phyloP scores from a whole-genome alignment of 2,329 filamentous ascomycete species.

The Hypoxylon sp. region DNA sequence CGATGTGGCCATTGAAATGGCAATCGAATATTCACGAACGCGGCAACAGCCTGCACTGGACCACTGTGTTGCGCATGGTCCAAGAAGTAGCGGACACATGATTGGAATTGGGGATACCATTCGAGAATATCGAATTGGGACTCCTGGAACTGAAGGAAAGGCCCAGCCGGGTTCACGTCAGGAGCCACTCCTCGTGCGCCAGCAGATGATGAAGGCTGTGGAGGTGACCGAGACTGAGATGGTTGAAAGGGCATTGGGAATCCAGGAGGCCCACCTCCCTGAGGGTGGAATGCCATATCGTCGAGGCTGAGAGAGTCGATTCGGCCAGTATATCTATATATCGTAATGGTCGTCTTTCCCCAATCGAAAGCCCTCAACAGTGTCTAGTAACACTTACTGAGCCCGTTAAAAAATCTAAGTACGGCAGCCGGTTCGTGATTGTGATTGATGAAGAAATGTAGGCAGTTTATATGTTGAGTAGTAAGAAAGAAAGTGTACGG shows the following conservation, averaged over 20 bases:
- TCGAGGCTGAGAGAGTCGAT: constrained; percentile 14
- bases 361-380: constrained; percentile 15
- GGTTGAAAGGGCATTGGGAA: constrained; percentile 46
- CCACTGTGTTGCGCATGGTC: constrained; percentile 88
- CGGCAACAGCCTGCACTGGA: constrained; percentile 87
- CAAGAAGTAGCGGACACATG: constrained; percentile 90
- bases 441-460: constrained; percentile 23
- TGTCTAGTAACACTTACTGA: constrained; percentile 47
- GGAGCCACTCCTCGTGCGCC: constrained; percentile 40
- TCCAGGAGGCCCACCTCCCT: constrained; percentile 40
- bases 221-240: constrained; percentile 42
- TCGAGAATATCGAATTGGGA: constrained; percentile 83
- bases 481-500: constrained; percentile 37
- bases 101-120: constrained; percentile 93
- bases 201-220: constrained; percentile 45
- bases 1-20: constrained; percentile 78
- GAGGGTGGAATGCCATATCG: constrained; percentile 48
- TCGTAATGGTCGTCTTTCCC: constrained; percentile 17
- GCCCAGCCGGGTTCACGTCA: constrained; percentile 40
- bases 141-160: constrained; percentile 48
- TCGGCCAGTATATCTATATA: constrained; percentile 13
- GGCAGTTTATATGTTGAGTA: constrained; percentile 33
- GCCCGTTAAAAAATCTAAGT: constrained; percentile 20
- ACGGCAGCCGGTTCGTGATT: constrained; percentile 19
- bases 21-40: constrained; percentile 90